phyloP scores from a whole-genome alignment of 139 green algal genomes.

The Auxenochlorella pyrenoidosa region DNA sequence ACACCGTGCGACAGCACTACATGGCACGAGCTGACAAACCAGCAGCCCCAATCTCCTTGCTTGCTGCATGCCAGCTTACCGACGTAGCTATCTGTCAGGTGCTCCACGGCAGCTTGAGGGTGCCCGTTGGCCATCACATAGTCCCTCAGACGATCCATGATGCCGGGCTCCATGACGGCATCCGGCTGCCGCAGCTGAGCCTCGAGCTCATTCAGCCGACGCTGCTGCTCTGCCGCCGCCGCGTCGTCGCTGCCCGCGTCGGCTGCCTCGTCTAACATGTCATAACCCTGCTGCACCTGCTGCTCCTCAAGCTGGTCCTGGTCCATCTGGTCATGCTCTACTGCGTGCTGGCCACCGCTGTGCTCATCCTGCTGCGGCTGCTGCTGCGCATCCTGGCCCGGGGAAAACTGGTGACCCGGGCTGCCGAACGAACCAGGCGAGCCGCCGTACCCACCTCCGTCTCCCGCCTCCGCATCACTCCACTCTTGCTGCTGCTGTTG shows the following conservation, averaged over 20 bases:
- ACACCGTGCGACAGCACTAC: no score
- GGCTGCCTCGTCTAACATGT: not conserved
- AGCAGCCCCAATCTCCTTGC: no score
- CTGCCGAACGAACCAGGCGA: no score
- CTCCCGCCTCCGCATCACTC: no score
- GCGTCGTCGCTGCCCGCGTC: not conserved
- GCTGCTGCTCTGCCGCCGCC: constrained; percentile 2
- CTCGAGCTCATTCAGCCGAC: constrained; percentile 60
- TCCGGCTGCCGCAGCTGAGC: constrained; percentile 67
- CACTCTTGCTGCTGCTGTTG: no score
- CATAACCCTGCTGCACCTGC: not conserved
- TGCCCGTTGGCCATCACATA: constrained; percentile 69
- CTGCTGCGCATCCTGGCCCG: no score
- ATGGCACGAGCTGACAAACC: no score
- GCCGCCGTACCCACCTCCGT: no score
- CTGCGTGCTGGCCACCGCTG: no score
- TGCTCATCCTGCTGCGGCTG: no score
- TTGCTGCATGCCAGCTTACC: constrained; percentile 34
- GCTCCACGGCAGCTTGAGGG: constrained; percentile 64
- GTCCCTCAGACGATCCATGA: constrained; percentile 60
- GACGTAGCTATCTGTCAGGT: constrained; percentile 72
- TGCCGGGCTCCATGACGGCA: constrained; percentile 74
- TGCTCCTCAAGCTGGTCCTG: not conserved
- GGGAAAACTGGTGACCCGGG: no score
- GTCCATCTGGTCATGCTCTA: no score